Conservation (phyloP, 805 yeast genomes). For the Teunomyces panamensis region DNA sequence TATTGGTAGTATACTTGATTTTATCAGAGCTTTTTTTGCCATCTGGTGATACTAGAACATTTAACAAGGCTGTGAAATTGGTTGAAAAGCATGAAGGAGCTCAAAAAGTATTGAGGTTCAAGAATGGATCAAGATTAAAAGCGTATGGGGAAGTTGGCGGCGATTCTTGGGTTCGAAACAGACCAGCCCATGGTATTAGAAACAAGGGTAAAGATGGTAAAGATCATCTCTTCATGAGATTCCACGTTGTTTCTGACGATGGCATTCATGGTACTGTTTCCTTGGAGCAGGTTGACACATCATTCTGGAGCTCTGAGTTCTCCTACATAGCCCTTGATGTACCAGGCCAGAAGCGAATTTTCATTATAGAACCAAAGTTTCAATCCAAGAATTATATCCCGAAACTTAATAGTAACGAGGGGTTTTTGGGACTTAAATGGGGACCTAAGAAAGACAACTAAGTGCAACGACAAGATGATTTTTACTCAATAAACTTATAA, state of each 20-base stretch:
- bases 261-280: constrained; percentile 67
- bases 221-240: constrained; percentile 79
- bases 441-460: constrained; percentile 62
- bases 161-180: constrained; percentile 83
- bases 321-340: constrained; percentile 74
- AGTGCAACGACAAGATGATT: neutral
- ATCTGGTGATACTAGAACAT: constrained; percentile 86
- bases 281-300: constrained; percentile 74
- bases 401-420: constrained; percentile 38
- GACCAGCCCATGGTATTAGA: constrained; percentile 73
- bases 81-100: constrained; percentile 67
- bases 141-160: constrained; percentile 76
- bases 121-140: constrained; percentile 58
- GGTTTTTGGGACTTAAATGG: constrained; percentile 83
- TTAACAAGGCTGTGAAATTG: constrained; percentile 78
- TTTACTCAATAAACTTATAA: neutral
- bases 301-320: constrained; percentile 64
- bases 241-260: constrained; percentile 73
- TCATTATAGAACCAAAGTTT: constrained; percentile 61
- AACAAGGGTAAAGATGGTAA: constrained; percentile 71
- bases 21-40: constrained; percentile 82
- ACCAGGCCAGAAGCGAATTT: constrained; percentile 65
- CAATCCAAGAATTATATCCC: constrained; percentile 43
- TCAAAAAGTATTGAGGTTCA: constrained; percentile 53
- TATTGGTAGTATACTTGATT: constrained; percentile 66